Conservation (phyloP, 1,139 yeast species). For the Geotrichum europaeum region DNA sequence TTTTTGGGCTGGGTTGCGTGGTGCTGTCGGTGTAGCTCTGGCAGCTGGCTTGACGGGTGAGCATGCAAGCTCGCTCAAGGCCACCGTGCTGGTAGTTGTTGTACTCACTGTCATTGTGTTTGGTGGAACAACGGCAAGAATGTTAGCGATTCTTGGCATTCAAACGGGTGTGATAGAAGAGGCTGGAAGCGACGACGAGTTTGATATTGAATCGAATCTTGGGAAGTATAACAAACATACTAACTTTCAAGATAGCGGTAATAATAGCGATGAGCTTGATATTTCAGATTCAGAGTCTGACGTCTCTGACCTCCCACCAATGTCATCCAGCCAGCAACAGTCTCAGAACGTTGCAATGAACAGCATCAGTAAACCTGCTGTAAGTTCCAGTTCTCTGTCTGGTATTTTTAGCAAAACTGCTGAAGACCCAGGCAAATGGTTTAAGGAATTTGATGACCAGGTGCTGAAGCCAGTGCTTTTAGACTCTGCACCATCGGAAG, state of each 20-base stretch:
- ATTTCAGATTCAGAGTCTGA: constrained; percentile 27
- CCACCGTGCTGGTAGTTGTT: constrained; percentile 93
- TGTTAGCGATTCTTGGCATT: constrained; percentile 91
- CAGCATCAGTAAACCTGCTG: constrained; percentile 4
- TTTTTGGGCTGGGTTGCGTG: constrained; percentile 98
- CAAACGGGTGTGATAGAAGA: constrained; percentile 87
- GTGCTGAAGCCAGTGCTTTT: constrained; percentile 92
- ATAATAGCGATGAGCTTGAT: constrained; percentile 20
- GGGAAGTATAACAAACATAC: constrained; percentile 24
- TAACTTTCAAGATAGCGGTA: constrained; percentile 25
- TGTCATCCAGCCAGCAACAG: constrained; percentile 22
- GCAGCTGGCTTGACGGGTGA: constrained; percentile 98
- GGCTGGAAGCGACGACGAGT: constrained; percentile 83
- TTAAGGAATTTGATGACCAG: constrained; percentile 85
- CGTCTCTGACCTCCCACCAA: constrained; percentile 32
- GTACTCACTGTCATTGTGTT: constrained; percentile 92
- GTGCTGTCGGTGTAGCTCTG: constrained; percentile 98
- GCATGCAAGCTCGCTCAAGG: constrained; percentile 78
- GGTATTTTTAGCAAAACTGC: constrained; percentile 44
- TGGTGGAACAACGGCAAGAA: constrained; percentile 98
- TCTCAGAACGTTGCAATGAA: not conserved
- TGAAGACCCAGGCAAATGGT: constrained; percentile 86
- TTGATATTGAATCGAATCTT: constrained; percentile 76
- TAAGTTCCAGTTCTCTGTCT: constrained; percentile 27
- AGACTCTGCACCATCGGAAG: constrained; percentile 39